These are phyloP conservation scores for Boletus rufocinnamomeus DNA, from an alignment of 768 basidiomycete genomes.

Conservation along the genomic window DNA sequence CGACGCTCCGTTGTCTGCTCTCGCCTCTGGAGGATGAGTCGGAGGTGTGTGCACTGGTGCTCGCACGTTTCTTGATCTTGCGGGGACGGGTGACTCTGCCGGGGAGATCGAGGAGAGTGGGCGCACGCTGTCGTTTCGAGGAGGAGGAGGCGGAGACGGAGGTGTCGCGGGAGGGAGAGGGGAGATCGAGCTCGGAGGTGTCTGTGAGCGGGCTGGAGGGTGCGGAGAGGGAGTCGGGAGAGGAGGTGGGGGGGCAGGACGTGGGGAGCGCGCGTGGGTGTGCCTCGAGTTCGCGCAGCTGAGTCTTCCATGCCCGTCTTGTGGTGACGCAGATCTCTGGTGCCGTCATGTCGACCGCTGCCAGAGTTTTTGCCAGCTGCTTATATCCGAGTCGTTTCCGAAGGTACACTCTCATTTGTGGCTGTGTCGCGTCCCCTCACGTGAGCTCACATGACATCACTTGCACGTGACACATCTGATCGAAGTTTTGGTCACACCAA, in stretches of 20 bases:
- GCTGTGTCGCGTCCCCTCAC: conserved; percentile 22
- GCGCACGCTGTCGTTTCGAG: conserved; percentile 25
- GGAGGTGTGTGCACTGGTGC: conserved; percentile 26
- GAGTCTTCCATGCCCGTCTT: conserved; percentile 31
- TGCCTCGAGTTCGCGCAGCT: conserved; percentile 19
- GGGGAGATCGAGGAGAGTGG: conserved; percentile 8
- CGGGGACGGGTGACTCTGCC: conserved; percentile 13
- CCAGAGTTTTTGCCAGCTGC: neutral
- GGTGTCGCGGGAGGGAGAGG: conserved; percentile 21
- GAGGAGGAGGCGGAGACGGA: conserved; percentile 30
- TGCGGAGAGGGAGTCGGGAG: conserved; percentile 21
- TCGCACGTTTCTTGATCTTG: conserved; percentile 31
- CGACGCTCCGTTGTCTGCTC: conserved; percentile 41
- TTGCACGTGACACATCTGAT: neutral
- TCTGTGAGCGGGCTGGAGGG: conserved; percentile 30
- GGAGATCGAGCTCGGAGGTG: conserved; percentile 16
- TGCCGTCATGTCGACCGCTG: conserved; percentile 16
- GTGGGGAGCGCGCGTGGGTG: neutral
- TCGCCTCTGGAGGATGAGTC: conserved; percentile 46
- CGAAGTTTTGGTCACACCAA: too few species aligned
- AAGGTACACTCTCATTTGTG: conserved; percentile 14
- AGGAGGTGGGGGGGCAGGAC: conserved; percentile 14
- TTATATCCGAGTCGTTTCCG: neutral
- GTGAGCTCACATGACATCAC: conserved; percentile 8
- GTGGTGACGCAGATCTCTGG: conserved; percentile 32